Evolutionary conservation across 140 eudicot genomes (phyloP), one percentile per base, ranked within the genome.

Genomic region (Cichorium intybus): DNA sequence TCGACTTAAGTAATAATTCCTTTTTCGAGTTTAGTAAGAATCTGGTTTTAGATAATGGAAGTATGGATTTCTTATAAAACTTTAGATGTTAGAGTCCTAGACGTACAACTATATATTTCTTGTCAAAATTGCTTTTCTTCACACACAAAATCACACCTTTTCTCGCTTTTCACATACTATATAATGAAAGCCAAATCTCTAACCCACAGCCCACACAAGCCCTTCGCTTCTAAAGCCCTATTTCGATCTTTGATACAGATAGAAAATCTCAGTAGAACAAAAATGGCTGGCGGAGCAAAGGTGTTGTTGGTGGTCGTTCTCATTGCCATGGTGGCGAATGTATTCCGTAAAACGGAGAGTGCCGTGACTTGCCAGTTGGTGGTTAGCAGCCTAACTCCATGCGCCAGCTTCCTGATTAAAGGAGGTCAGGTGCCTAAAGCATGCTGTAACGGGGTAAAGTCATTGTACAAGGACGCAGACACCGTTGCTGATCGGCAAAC

Each of bases 341-440:
- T 27, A 18, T 47, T 33, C 8, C 31, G 10, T 49, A 15, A 15
- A 49, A 57, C 74, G 0, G 63, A 74, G 56, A 28, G 74, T 11
- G 49, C 50, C 11, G 69, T 74, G 48, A 74, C 79, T 18, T 74
- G 79, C 57, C 39, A 58, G 56, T 20, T 59, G 63, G 79, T 74
- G 46, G 74, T 74, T 21, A 58, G 56, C 59, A 66, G 69, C 39
- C 43, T 74, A 58, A 66, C 74, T 66, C 79, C 79, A 37, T 74
- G 79, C 9, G 48, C 64, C 3, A 59, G 63, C 15, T 74, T 57
- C 79, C 69, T 74, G 10, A 26, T 74, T 18, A 66, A 24, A 74
- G 79, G 79, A 23, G 79, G 79, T 6, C 57, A 50, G 6, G 74
- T 66, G 67, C 69, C 69, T 59, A n/a, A 69, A 34, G 52, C 10